These are phyloP conservation scores for Crithidia acanthocephali DNA, from an alignment of 208 protist species.

Conservation along the genomic window DNA sequence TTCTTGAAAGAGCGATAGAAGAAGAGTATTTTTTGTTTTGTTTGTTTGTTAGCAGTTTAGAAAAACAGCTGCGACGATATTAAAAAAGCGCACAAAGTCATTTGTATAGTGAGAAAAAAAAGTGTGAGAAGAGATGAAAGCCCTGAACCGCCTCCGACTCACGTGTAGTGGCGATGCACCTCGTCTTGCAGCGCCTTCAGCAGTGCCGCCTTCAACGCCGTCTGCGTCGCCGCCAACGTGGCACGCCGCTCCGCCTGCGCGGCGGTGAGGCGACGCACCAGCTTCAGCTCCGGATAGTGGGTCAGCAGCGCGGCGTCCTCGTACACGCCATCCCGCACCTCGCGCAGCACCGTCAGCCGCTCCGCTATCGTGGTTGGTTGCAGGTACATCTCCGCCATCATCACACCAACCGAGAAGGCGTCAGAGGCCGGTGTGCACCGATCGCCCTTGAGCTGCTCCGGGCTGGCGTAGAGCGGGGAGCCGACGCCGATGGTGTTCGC, in stretches of 20 bases:
- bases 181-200: slow-evolving; percentile 23
- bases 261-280: slow-evolving; percentile 50
- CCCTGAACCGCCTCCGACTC: no score
- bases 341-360: slow-evolving; percentile 56
- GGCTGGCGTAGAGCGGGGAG: slow-evolving; percentile 87
- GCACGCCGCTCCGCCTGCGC: slow-evolving; percentile 24
- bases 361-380: slow-evolving; percentile 76
- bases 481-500: slow-evolving; percentile 82
- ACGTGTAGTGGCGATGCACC: slow-evolving; percentile 10
- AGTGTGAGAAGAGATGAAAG: no score
- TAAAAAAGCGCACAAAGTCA: neutral
- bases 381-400: slow-evolving; percentile 89
- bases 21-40: no score
- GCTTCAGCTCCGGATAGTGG: slow-evolving; percentile 67
- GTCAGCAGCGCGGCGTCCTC: slow-evolving; percentile 27
- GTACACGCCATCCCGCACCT: slow-evolving; percentile 66
- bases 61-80: neutral
- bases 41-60: neutral
- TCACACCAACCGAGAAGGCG: slow-evolving; percentile 69
- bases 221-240: slow-evolving; percentile 21
- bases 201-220: slow-evolving; percentile 20
- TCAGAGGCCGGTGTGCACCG: slow-evolving; percentile 70
- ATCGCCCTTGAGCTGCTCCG: slow-evolving; percentile 78
- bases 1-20: no score
- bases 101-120: no score